A percentile compares a stretch with the other conserved stretches of the same genome.
phyloP scores from a whole-genome alignment of 345 rosid genomes.

The Cochlearia excelsa region DNA sequence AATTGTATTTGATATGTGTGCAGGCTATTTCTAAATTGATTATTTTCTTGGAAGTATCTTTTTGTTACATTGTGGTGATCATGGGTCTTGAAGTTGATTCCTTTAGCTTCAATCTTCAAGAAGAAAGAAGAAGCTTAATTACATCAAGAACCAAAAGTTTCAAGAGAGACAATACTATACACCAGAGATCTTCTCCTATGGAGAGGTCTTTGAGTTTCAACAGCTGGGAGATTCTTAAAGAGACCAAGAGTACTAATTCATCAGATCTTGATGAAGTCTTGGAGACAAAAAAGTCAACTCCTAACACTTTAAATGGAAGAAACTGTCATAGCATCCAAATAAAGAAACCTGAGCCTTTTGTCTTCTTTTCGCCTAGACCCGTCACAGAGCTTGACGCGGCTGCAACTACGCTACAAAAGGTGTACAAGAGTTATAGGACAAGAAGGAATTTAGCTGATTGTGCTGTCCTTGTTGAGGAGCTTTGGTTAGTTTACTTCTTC shows the following conservation, averaged over 20 bases:
- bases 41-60: slow-evolving; percentile 23
- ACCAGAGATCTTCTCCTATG: slow-evolving; percentile 3
- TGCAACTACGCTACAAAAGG: slow-evolving; percentile 79
- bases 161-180: slow-evolving; percentile 33
- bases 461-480: slow-evolving; percentile 65
- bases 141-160: slow-evolving; percentile 40
- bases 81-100: slow-evolving; percentile 47
- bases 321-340: slow-evolving; percentile 35
- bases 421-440: slow-evolving; percentile 86
- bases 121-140: slow-evolving; percentile 30
- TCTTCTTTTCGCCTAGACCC: slow-evolving; percentile 56
- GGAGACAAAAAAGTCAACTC: slow-evolving; percentile 28
- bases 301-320: slow-evolving; percentile 30
- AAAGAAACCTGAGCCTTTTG: slow-evolving; percentile 46
- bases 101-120: slow-evolving; percentile 32
- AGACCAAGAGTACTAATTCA: slow-evolving; percentile 29
- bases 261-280: slow-evolving; percentile 14
- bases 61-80: background rate
- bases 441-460: slow-evolving; percentile 82
- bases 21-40: slow-evolving; percentile 27
- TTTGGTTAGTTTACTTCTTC: slow-evolving; percentile 39
- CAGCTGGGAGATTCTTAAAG: slow-evolving; percentile 43
- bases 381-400: slow-evolving; percentile 62
- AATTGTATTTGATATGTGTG: slow-evolving; percentile 12
- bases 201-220: slow-evolving; percentile 46